Base-by-base conservation (phyloP, 176 grass and related monocot genomes). In the Coix lacrymajobi region DNA sequence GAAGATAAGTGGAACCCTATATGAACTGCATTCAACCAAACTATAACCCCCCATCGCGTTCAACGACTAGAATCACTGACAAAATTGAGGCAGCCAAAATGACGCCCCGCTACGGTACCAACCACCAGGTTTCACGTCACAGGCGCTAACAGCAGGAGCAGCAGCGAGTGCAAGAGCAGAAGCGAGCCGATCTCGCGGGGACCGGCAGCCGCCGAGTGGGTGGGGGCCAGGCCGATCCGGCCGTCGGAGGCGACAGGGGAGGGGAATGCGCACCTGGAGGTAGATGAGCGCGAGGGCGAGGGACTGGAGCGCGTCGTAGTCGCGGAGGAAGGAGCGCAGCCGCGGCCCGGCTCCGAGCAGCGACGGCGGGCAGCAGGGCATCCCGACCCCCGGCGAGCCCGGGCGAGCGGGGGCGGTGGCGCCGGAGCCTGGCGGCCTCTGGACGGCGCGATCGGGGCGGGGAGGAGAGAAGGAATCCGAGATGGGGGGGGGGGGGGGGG, bases 261-360 rank as follows among this genome's bases (percentile, higher is more conserved):
- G 57, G 40, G 32, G 39, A 79, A 57, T 79, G 48, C 82, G 58
- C 57, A 96, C 96, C 89, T 99, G 93, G 86, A 99, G 87, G 83
- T 99, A 96, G 85, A 99, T 88, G 77, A 99, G 89, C 20, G 85
- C 40, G 77, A 99, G 88, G 33, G 96, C 93, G 83, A 96, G 77
- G 52, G 82, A 87, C 85, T 92, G 96, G 56, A 99, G 96, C 75
- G 85, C 82, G 78, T 99, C 96, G 91, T 94, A 99, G 82, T 99
- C 96, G 62, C 93, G 85, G 49, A 96, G 86, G 78, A 93, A 94
- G 75, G 96, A 96, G 79, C 89, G 87, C 92, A 96, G 75, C 80
- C 91, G 82, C 74, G 87, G 89, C 66, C 89, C 85, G 82, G 87
- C 70, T 39, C 69, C 87, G 13, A 80, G 61, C 62, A 75, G 85